Percentiles rank a stretch among this genome's conserved stretches.
phyloP scores from a whole-genome alignment of 768 basidiomycete genomes.

The Mycena sanguinolenta region DNA sequence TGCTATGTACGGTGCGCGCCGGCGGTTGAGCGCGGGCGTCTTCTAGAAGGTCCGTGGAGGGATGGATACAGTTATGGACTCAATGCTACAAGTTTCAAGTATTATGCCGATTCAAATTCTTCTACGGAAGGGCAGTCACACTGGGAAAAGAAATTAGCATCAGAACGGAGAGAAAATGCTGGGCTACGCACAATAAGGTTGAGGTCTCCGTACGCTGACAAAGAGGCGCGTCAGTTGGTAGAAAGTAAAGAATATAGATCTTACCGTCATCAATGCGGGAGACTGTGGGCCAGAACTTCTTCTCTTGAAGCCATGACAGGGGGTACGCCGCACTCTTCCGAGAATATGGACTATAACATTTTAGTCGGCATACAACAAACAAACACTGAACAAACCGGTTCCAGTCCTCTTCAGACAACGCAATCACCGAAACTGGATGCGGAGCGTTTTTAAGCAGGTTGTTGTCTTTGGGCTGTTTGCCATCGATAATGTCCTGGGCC shows the following conservation, averaged over 20 bases:
- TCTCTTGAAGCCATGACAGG: constrained; percentile 81
- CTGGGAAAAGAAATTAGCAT: constrained; percentile 54
- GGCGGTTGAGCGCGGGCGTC: constrained; percentile 54
- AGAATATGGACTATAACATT: constrained; percentile 79
- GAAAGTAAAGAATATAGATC: constrained; percentile 41
- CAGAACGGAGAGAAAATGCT: background rate
- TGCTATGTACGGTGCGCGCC: constrained; percentile 16
- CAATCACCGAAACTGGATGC: constrained; percentile 84
- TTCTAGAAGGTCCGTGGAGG: constrained; percentile 58
- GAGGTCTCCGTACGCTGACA: constrained; percentile 89
- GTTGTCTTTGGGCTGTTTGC: constrained; percentile 91
- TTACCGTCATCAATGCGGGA: constrained; percentile 93
- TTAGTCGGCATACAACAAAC: constrained; percentile 24
- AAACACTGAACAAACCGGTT: constrained; percentile 68
- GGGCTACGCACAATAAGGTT: constrained; percentile 82
- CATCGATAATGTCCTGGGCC: constrained; percentile 87
- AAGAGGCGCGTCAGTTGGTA: constrained; percentile 22
- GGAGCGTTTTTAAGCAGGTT: constrained; percentile 96
- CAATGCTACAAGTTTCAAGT: background rate
- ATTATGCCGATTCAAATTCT: constrained; percentile 65
- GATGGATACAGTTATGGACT: constrained; percentile 50
- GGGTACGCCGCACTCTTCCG: constrained; percentile 94
- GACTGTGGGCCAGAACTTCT: constrained; percentile 98
- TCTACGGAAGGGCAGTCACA: constrained; percentile 91
- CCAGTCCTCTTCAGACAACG: constrained; percentile 86